Percentiles rank a stretch among this genome's conserved stretches.
Evolutionary conservation across 106 monocot genomes (phyloP).

Genomic region (Apostasia shenzhenica): DNA sequence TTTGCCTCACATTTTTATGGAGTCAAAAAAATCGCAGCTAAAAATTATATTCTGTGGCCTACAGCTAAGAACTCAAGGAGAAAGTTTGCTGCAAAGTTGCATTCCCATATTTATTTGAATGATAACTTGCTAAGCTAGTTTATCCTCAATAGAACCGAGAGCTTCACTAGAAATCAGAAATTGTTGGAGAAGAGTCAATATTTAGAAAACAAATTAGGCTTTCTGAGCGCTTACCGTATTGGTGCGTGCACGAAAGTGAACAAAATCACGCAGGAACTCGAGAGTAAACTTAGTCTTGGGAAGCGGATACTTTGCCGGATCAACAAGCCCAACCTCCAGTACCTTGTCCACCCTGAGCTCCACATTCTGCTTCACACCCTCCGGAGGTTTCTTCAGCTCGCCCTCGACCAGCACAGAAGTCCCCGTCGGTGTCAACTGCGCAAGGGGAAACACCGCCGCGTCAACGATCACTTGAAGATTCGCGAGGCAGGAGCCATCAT

Average conservation of each 20-base stretch:
- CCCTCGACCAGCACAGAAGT: slow-evolving; percentile 86
- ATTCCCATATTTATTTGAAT: too few relatives aligned
- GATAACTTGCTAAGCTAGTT: too few relatives aligned
- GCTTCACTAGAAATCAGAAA: too few relatives aligned
- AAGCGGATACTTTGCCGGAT: slow-evolving; percentile 64
- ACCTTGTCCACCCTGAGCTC: slow-evolving; percentile 67
- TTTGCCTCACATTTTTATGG: too few relatives aligned
- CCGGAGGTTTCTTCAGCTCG: slow-evolving; percentile 75
- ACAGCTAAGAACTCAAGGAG: too few relatives aligned
- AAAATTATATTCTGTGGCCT: too few relatives aligned
- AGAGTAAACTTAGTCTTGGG: slow-evolving; percentile 82
- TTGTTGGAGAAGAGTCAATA: too few relatives aligned
- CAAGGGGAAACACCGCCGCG: slow-evolving; percentile 40
- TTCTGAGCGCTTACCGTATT: slow-evolving; percentile 46
- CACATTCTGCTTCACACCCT: slow-evolving; percentile 72
- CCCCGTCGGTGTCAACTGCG: slow-evolving; percentile 65
- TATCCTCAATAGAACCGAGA: too few relatives aligned
- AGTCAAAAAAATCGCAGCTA: too few relatives aligned
- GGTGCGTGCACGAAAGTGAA: slow-evolving; percentile 77
- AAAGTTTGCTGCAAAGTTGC: too few relatives aligned
- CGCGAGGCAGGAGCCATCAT: slow-evolving; percentile 78
- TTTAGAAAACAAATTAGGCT: too few relatives aligned
- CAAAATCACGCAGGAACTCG: slow-evolving; percentile 70
- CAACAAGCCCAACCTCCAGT: slow-evolving; percentile 57
- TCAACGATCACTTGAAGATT: slow-evolving; percentile 94